These are phyloP conservation scores for Kazachstania sp. DNA, from an alignment of 1,139 yeast species.

Conservation along the genomic window DNA sequence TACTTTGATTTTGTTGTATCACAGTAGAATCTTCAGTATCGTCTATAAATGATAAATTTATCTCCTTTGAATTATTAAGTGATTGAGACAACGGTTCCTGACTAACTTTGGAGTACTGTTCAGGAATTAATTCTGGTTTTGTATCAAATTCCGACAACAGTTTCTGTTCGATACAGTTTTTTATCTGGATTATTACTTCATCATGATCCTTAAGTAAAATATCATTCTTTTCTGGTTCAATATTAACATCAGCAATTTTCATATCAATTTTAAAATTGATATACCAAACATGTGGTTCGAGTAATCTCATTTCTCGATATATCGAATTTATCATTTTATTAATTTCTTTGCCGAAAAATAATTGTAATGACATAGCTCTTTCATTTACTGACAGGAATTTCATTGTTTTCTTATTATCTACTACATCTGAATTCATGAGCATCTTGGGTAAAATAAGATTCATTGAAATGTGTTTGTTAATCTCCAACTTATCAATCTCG, in stretches of 20 bases:
- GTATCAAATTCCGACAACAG: neutral
- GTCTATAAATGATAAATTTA: neutral
- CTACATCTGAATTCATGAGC: constrained; percentile 25
- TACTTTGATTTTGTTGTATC: neutral
- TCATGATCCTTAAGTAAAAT: constrained; percentile 28
- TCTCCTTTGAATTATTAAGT: neutral
- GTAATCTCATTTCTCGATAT: constrained; percentile 19
- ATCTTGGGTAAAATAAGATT: constrained; percentile 29
- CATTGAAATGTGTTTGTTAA: constrained; percentile 11
- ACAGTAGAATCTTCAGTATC: neutral
- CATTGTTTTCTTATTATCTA: constrained; percentile 15
- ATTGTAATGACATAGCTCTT: constrained; percentile 27
- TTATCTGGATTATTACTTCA: constrained; percentile 9
- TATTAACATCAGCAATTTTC: constrained; percentile 33
- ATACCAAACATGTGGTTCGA: constrained; percentile 32
- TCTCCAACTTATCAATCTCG: constrained; percentile 8
- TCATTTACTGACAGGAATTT: constrained; percentile 32
- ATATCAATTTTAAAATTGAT: constrained; percentile 15
- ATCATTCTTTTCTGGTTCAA: constrained; percentile 42
- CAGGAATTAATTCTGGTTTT: constrained; percentile 1
- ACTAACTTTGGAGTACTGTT: neutral
- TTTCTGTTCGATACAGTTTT: neutral
- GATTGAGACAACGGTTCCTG: neutral
- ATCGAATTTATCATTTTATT: constrained; percentile 18
- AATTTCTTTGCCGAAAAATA: constrained; percentile 29